Conservation (phyloP, 1,139 yeast genomes). For the Hyphopichia burtonii region DNA sequence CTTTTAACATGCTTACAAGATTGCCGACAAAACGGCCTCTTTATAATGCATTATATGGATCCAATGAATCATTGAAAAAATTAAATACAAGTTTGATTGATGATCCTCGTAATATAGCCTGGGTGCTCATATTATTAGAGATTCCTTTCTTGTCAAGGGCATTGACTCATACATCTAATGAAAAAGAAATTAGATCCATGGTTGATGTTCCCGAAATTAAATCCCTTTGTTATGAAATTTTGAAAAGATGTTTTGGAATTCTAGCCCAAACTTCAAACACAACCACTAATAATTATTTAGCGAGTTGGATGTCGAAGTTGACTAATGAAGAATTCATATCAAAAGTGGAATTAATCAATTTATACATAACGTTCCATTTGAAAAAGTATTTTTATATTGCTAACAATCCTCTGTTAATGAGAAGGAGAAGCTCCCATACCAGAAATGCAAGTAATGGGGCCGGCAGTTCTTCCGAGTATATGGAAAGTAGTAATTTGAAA, state of each 20-base stretch:
- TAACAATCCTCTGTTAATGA: constrained; percentile 28
- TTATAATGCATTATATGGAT: constrained; percentile 49
- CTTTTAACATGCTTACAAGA: constrained; percentile 41
- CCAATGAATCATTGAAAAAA: constrained; percentile 47
- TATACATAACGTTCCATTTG: constrained; percentile 64
- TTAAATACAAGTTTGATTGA: constrained; percentile 32
- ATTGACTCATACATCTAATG: constrained; percentile 23
- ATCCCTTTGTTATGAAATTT: constrained; percentile 58
- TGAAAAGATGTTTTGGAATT: constrained; percentile 66
- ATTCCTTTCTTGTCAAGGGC: constrained; percentile 57
- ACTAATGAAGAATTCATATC: constrained; percentile 36
- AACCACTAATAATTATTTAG: constrained; percentile 41
- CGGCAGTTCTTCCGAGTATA: constrained; percentile 16
- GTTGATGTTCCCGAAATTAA: constrained; percentile 52
- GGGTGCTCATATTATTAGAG: constrained; percentile 63
- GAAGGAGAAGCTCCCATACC: constrained; percentile 10
- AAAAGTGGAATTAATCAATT: constrained; percentile 57
- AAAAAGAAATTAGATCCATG: constrained; percentile 19
- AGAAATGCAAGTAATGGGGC: not conserved
- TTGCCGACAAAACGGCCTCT: constrained; percentile 64
- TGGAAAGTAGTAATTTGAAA: constrained; percentile 13
- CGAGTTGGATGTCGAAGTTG: constrained; percentile 58
- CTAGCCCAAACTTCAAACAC: constrained; percentile 50
- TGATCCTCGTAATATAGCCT: constrained; percentile 41
- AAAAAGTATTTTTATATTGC: constrained; percentile 38